Base-by-base conservation (phyloP, 73 alveolate species). In the Tetrahymena borealis region DNA sequence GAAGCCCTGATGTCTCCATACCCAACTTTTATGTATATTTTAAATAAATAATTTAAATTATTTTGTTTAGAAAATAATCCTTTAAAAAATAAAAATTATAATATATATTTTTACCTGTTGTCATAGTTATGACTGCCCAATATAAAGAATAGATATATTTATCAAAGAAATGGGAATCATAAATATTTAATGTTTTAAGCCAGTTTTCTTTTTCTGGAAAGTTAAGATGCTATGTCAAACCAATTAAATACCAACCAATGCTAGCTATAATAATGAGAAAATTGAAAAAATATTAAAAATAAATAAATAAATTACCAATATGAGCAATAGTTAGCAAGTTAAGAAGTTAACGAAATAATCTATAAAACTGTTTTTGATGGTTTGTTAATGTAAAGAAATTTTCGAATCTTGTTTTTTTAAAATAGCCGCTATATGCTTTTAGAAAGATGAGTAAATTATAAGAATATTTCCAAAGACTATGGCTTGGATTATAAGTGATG, bases 1-100 rank as follows among this genome's bases (percentile, higher is more conserved):
- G 77, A 94, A 5, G 98, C 96, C 11, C 97, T 96, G 8, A 97
- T 94, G 94, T 97, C 99, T 35, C 99, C 99, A 93, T 97, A 97
- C 24, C 99, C 99, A 0, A 97, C 98, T 60, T n/a, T n/a, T n/a
- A 60, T 6, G 4, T 41, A n/a, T 12, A 2, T n/a, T 0, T 1
- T 1, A n/a, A 42, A 42, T 12, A 0, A 42, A 7, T n/a, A 42
- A 39, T 41, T 7, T 7, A 39, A 39, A 39, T 39, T 9, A 39
- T 39, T 39, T n/a, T n/a, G n/a, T n/a, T n/a, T n/a, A n/a, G n/a
- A n/a, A n/a, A n/a, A n/a, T n/a, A n/a, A n/a, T n/a, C n/a, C n/a
- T n/a, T n/a, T n/a, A 39, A 39, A 9, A 12, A 39, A 39, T 39
- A 39, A 39, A 39, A 39, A 9, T 39, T 39, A 40, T 18, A 41